phyloP scores from a whole-genome alignment of 352 stramenopile genomes.

The Vaucheria bursata region DNA sequence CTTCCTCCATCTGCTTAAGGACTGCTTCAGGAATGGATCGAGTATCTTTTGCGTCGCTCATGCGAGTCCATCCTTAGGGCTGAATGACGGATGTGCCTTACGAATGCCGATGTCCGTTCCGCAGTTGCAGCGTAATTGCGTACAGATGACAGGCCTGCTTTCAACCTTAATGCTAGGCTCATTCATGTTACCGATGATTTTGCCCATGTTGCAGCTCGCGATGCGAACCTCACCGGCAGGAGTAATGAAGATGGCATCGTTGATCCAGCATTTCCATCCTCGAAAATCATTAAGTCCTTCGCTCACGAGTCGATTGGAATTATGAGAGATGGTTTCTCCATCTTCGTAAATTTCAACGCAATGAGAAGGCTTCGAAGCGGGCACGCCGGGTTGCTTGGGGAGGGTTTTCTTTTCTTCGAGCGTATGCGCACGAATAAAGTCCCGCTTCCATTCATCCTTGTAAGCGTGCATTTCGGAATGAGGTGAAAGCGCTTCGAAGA shows the following conservation, averaged over 20 bases:
- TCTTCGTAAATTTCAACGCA: neutral
- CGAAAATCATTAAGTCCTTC: neutral
- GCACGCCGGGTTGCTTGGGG: neutral
- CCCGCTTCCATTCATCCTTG: neutral
- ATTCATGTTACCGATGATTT: constrained; percentile 2
- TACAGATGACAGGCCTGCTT: neutral
- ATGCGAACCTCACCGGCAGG: neutral
- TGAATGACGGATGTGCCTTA: neutral
- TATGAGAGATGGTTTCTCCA: neutral
- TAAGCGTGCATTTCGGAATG: neutral
- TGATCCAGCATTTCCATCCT: constrained; percentile 4
- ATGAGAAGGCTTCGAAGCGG: neutral
- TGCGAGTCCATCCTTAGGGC: neutral
- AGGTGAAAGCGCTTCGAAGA: neutral
- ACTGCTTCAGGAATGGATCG: neutral
- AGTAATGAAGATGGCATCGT: constrained; percentile 2
- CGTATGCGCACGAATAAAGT: neutral
- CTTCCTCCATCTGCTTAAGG: neutral
- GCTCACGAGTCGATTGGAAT: neutral
- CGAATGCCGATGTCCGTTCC: neutral
- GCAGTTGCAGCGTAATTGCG: neutral
- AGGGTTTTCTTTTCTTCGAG: neutral
- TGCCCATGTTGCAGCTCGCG: neutral
- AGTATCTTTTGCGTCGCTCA: neutral
- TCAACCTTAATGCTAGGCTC: neutral